Percentiles rank a stretch among this genome's conserved stretches.
Conservation (phyloP, 1,139 yeast genomes). For the Candida labiduridarum region DNA sequence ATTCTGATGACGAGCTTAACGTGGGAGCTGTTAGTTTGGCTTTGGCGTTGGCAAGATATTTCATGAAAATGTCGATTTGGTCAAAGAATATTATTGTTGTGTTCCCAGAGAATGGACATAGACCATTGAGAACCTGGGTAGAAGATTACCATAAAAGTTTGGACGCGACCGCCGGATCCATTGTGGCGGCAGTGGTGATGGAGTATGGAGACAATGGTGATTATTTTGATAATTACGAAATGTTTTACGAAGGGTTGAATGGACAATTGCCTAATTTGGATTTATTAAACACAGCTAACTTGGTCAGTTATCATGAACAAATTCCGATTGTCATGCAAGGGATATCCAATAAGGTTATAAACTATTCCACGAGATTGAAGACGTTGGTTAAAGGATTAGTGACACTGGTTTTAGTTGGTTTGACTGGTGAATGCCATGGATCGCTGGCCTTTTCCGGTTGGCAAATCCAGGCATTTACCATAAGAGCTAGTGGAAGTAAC, state of each 20-base stretch:
- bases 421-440: constrained; percentile 58
- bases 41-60: constrained; percentile 75
- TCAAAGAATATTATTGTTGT: constrained; percentile 90
- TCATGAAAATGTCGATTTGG: constrained; percentile 89
- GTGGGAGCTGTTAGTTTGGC: constrained; percentile 80
- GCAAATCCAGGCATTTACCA: constrained; percentile 89
- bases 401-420: constrained; percentile 72
- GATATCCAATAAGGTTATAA: constrained; percentile 47
- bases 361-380: constrained; percentile 57
- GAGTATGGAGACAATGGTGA: constrained; percentile 74
- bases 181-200: constrained; percentile 86
- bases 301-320: constrained; percentile 73
- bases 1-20: constrained; percentile 61
- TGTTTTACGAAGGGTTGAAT: constrained; percentile 84
- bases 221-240: constrained; percentile 71
- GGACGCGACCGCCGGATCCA: constrained; percentile 91
- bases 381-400: constrained; percentile 67
- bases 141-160: constrained; percentile 88
- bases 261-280: constrained; percentile 97
- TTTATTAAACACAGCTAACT: constrained; percentile 76
- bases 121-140: constrained; percentile 84
- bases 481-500: constrained; percentile 61
- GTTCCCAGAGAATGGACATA: constrained; percentile 71
- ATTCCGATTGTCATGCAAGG: constrained; percentile 70
- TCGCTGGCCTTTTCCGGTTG: constrained; percentile 94